Base-by-base conservation (phyloP, 2,329 filamentous ascomycete species). In the Xylaria polymorpha region DNA sequence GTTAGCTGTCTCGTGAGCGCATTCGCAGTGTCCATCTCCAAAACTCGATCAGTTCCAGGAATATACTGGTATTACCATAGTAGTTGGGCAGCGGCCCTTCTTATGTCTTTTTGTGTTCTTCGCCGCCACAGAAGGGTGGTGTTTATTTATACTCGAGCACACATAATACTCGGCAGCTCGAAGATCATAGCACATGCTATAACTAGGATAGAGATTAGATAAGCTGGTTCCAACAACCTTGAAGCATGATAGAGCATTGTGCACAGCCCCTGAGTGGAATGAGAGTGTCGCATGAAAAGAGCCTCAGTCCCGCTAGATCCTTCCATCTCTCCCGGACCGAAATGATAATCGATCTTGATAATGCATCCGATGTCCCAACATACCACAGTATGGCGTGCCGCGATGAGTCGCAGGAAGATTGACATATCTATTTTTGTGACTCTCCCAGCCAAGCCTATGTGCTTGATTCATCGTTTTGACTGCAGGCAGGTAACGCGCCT, bases 231-330 rank as follows among this genome's bases (percentile, higher is more conserved):
- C 48, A 43, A 59, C 25, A 29, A 29, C 25, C 25, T 29, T 29
- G 25, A 22, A 46, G 37, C 39, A 44, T 41, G n/a, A 48, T 29
- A 41, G 35, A 57, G 67, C 63, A 69, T 69, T 63, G 58, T 25
- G 41, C n/a, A 46, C 22, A 53, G 29, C 53, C 67, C 66, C 64
- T 69, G 15, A 41, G 61, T 63, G 41, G 41, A 62, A 60, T 69
- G 63, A 66, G 18, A 39, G 61, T 50, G 55, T 61, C 48, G 61
- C 66, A 65, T 59, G 50, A 55, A 59, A 53, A 67, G 64, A 64
- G 64, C 64, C 55, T 64, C 68, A 61, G 61, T 61, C 50, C 60
- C 60, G 61, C 60, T n/a, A 12, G 29, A 67, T 67, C 67, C 64
- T 67, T 37, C 59, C n/a, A 35, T 43, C 44, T 18, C 39, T 25